Conservation (phyloP, 371 early-diverging fungal species). For the Actinomortierella ambigua region DNA sequence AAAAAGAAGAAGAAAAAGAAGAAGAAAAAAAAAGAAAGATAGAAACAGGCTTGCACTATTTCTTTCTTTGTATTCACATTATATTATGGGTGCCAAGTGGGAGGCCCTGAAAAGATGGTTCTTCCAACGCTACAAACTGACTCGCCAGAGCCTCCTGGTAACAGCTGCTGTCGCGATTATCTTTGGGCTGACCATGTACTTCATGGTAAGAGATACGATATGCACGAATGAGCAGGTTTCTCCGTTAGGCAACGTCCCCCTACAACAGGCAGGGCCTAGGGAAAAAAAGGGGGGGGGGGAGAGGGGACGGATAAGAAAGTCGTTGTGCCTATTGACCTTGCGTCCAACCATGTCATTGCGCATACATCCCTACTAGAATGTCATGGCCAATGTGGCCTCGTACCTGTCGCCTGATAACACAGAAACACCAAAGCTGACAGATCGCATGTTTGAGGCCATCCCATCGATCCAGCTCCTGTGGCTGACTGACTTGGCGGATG, state of each 20-base stretch:
- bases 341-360: background rate
- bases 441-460: conserved; percentile 58
- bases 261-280: too few relatives aligned
- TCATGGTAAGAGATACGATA: conserved; percentile 21
- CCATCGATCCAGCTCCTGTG: conserved; percentile 51
- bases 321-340: background rate
- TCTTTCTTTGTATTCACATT: conserved; percentile 1
- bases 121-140: conserved; percentile 32
- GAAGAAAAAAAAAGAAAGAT: background rate
- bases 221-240: background rate
- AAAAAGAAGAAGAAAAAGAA: background rate
- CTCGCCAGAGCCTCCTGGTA: conserved; percentile 17
- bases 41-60: background rate
- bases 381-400: conserved; percentile 65
- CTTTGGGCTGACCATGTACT: conserved; percentile 34
- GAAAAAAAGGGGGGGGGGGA: background rate
- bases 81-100: background rate
- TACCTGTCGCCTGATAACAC: conserved; percentile 55
- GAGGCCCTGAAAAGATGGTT: conserved; percentile 13
- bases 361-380: conserved; percentile 43
- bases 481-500: conserved; percentile 62
- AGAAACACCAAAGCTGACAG: conserved; percentile 47
- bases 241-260: too few relatives aligned
- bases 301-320: background rate
- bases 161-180: conserved; percentile 15